These are phyloP conservation scores for Madurella fahalii DNA, from an alignment of 2,329 filamentous ascomycete genomes.

Conservation along the genomic window DNA sequence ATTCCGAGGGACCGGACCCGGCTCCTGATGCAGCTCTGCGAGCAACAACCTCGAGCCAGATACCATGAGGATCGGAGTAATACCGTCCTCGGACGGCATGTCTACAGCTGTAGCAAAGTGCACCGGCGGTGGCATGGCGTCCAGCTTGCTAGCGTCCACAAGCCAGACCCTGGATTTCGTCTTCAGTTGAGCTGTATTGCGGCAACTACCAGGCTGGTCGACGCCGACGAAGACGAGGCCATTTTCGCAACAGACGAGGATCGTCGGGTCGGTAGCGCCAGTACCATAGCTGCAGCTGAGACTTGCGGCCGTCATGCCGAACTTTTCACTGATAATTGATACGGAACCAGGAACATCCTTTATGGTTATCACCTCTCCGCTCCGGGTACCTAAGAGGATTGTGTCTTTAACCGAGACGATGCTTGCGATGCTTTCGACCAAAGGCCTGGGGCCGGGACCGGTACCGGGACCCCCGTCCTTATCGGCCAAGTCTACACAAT, in stretches of 20 bases:
- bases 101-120: constrained; percentile 45
- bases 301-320: constrained; percentile 25
- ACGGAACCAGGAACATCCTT: not conserved
- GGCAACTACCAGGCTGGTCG: constrained; percentile 26
- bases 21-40: constrained; percentile 45
- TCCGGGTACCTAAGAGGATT: constrained; percentile 46
- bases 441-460: constrained; percentile 32
- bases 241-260: constrained; percentile 48
- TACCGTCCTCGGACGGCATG: constrained; percentile 36
- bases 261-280: constrained; percentile 25
- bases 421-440: constrained; percentile 33
- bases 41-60: constrained; percentile 49
- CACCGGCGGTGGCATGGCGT: constrained; percentile 40
- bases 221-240: constrained; percentile 39
- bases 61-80: constrained; percentile 46
- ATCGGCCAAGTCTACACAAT: constrained; percentile 1
- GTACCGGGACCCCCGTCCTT: constrained; percentile 25
- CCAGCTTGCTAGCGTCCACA: constrained; percentile 41
- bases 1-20: constrained; percentile 46
- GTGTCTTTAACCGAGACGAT: constrained; percentile 21
- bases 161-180: constrained; percentile 47
- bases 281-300: constrained; percentile 19
- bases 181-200: constrained; percentile 30
- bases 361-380: constrained; percentile 47
- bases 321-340: constrained; percentile 25